Conservation (phyloP, 768 basidiomycete species). For the Dioszegia hungarica region DNA sequence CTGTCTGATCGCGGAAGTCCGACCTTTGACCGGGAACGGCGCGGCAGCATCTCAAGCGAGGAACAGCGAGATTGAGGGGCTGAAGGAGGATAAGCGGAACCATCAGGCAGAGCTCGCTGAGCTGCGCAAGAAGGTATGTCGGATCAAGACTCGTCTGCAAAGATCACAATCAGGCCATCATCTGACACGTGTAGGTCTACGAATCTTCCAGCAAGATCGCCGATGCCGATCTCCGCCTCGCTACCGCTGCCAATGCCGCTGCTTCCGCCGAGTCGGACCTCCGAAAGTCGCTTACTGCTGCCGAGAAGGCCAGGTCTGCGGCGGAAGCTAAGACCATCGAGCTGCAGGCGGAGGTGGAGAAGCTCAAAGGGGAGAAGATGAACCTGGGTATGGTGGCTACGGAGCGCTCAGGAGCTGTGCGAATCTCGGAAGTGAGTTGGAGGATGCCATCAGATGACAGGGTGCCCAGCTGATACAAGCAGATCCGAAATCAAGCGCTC, state of each 20-base stretch:
- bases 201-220: slow-evolving; percentile 3
- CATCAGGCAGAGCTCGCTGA: background rate
- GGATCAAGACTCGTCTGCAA: too few species aligned
- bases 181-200: background rate
- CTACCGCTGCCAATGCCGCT: background rate
- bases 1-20: background rate
- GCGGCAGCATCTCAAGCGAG: background rate
- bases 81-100: slow-evolving; percentile 1
- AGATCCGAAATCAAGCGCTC: slow-evolving; percentile 26
- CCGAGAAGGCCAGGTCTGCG: background rate
- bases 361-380: slow-evolving; percentile 9
- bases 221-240: background rate
- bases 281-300: background rate
- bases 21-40: too few species aligned
- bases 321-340: background rate
- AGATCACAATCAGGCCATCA: too few species aligned
- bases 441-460: background rate
- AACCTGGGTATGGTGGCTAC: slow-evolving; percentile 12
- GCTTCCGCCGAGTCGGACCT: background rate
- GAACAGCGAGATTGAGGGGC: background rate
- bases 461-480: background rate
- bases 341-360: slow-evolving; percentile 2
- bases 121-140: slow-evolving; percentile 1
- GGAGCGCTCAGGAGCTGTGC: slow-evolving; percentile 12
- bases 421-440: slow-evolving; percentile 23